Base-by-base conservation (phyloP, 495 filamentous ascomycete genomes). In the Neurospora sp. region DNA sequence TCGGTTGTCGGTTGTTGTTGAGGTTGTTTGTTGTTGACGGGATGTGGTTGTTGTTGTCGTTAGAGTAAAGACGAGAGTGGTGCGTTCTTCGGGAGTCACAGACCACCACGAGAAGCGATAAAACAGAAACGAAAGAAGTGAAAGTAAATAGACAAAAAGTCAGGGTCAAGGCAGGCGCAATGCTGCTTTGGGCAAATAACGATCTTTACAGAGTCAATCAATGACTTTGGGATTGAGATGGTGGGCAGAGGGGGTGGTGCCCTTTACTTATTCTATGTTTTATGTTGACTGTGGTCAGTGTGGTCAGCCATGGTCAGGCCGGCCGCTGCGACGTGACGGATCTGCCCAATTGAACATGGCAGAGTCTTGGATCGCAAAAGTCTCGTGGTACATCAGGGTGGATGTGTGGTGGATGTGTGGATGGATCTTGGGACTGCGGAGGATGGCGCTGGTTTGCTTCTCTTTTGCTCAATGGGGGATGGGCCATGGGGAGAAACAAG, bases 301-400 rank as follows among this genome's bases (percentile, higher is more conserved):
- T 62, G 54, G 27, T 54, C 46, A 23, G 46, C 54, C 54, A 62
- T 62, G 54, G 54, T 80, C 79, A 79, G 75, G 76, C 75, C 73
- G 74, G 41, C 39, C 71, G 62, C 41, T 73, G 35, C 70, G 41
- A 74, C 39, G 70, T 78, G 69, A 54, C 73, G 42, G 71, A 74
- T 71, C 62, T 70, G 74, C 76, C 77, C 75, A 78, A 78, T 78
- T 54, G 74, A 59, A 75, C 75, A 71, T 46, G 48, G 73, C 14
- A 69, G 71, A 20, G 31, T 69, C 71, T 70, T 75, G 70, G 71
- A 74, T 62, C 72, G 78, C 73, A 70, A 73, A 69, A 70, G 71
- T 70, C 74, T 41, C 66, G 75, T 77, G 76, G 77, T 78, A 79
- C 79, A 73, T 79, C 71, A 66, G 73, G 72, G 77, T 73, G 77